Conservation (phyloP, 345 rosid genomes). For the Geranium brycei region DNA sequence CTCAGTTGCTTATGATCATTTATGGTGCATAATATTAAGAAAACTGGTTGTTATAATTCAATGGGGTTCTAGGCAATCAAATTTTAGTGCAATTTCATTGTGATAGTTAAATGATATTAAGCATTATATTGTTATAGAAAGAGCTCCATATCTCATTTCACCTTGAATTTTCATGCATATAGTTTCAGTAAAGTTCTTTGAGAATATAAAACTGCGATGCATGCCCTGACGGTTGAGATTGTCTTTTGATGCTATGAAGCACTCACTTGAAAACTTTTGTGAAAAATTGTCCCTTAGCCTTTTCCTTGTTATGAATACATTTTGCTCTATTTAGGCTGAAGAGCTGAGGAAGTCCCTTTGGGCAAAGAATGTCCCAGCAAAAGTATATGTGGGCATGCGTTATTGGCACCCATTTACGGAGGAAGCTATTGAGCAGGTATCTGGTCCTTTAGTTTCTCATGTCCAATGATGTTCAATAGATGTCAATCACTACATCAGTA, state of each 20-base stretch:
- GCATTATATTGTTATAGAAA: neutral
- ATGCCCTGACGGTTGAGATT: neutral
- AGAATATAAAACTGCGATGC: neutral
- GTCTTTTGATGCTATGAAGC: neutral
- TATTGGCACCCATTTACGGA: slow-evolving; percentile 99
- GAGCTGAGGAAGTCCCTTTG: slow-evolving; percentile 73
- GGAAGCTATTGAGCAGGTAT: slow-evolving; percentile 95
- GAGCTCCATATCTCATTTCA: neutral
- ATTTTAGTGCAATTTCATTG: neutral
- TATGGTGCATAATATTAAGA: neutral
- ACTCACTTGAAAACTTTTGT: neutral
- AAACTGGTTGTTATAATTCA: no score
- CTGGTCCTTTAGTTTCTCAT: slow-evolving; percentile 3
- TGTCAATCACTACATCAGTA: no score
- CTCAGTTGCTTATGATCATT: neutral
- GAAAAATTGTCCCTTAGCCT: neutral
- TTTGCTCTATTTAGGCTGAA: slow-evolving; percentile 53
- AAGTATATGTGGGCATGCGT: slow-evolving; percentile 96
- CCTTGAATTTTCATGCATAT: neutral
- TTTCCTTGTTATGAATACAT: slow-evolving; percentile 4
- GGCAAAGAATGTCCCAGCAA: slow-evolving; percentile 75
- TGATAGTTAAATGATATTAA: no score
- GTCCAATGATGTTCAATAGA: neutral
- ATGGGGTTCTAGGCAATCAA: no score
- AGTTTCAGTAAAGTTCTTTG: neutral